Base-by-base conservation (phyloP, 2,329 filamentous ascomycete genomes). In the Metarhizium robertsii region DNA sequence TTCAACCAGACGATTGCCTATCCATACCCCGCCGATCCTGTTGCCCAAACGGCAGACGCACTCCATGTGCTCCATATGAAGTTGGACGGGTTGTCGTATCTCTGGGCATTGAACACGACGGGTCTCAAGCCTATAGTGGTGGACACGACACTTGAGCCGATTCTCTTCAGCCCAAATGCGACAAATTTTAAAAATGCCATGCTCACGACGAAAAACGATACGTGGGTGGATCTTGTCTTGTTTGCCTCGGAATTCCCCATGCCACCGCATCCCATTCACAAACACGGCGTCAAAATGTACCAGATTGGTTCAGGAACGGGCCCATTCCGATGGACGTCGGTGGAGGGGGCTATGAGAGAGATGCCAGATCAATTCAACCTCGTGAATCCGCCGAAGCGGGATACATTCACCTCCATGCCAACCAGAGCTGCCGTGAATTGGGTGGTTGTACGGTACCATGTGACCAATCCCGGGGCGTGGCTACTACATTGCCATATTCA, bases 211-310 rank as follows among this genome's bases (percentile, higher is more conserved):
- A 62, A 60, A 29, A 72, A 76, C 56, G 66, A 69, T 59, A 71
- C 75, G 2, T 83, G 80, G 80, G 69, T 84, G 8, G 81, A 84
- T 61, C 62, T 83, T n/a, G 70, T 84, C 58, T 71, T 82, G 57
- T 66, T 73, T 34, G 68, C 76, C 3, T 32, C 42, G 1, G 16
- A 25, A 3, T 18, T 11, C 8, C 69, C 77, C 6, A 78, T 81
- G 61, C 80, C 71, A 0, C 62, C 68, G 10, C 83, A 86, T 57
- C 79, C 81, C 0, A 79, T 86, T 52, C 83, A 86, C 73, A 85
- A 85, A 70, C 83, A 86, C 67, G 77, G 78, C 50, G 81, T 78
- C 61, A 83, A 82, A 64, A 81, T 79, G 69, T 85, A 75, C 61
- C 67, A 77, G 20, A 73, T 86, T 38, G 83, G 83, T 1, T 56